Evolutionary conservation across 139 green algal species (phyloP).

Genomic region (Chlorokybus atmophyticus): DNA sequence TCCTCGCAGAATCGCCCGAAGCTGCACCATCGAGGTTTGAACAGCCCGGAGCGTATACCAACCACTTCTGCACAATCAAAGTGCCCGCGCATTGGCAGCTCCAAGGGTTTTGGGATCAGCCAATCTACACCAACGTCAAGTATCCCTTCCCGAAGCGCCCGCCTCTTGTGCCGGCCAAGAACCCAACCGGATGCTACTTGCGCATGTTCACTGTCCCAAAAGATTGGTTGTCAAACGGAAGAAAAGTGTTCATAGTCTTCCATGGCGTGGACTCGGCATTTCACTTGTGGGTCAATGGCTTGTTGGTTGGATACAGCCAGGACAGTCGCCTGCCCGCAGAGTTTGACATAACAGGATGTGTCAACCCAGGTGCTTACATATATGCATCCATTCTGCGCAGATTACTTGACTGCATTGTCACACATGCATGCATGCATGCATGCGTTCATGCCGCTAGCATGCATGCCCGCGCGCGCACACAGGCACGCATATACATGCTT

Average conservation of each 20-base stretch:
- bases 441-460: no score
- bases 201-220: constrained; percentile 45
- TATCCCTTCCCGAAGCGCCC: constrained; percentile 84
- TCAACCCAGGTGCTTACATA: no score
- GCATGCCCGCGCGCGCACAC: no score
- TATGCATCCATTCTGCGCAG: no score
- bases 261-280: constrained; percentile 75
- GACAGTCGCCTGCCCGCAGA: constrained; percentile 81
- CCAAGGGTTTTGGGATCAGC: constrained; percentile 42
- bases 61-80: neutral
- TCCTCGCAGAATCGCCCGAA: neutral
- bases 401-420: no score
- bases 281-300: constrained; percentile 82
- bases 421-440: no score
- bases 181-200: constrained; percentile 86
- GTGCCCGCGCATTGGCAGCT: constrained; percentile 82
- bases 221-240: constrained; percentile 10
- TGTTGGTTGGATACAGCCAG: constrained; percentile 69
- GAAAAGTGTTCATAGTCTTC: constrained; percentile 57
- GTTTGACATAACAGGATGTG: constrained; percentile 79
- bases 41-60: no score
- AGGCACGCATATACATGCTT: no score
- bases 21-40: neutral
- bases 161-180: constrained; percentile 64
- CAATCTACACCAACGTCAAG: constrained; percentile 90